Percentiles rank a stretch among this genome's conserved stretches.
Conservation (phyloP, 805 yeast genomes). For the Scheffersomyces amazonensis region DNA sequence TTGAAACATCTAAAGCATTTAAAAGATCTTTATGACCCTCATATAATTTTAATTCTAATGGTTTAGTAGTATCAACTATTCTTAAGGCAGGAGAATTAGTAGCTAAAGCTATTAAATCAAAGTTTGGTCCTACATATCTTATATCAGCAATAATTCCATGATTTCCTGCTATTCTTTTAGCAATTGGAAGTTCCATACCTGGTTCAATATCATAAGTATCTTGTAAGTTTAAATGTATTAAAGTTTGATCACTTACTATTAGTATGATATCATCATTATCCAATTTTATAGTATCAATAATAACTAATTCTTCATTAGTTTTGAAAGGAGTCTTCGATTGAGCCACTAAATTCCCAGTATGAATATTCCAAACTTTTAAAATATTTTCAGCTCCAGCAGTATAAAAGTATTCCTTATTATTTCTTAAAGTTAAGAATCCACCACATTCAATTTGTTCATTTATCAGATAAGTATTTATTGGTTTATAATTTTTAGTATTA, state of each 20-base stretch:
- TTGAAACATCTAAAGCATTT: constrained; percentile 72
- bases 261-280: constrained; percentile 37
- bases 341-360: constrained; percentile 45
- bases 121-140: constrained; percentile 66
- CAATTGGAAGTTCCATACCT: constrained; percentile 32
- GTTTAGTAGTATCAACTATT: constrained; percentile 59
- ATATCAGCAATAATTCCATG: constrained; percentile 95
- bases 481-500: constrained; percentile 50
- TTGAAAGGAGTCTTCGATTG: constrained; percentile 47
- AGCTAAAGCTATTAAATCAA: constrained; percentile 70
- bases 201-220: constrained; percentile 9
- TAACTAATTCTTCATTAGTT: constrained; percentile 70
- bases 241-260: constrained; percentile 82
- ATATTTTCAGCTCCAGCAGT: constrained; percentile 79
- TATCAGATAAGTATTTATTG: constrained; percentile 66
- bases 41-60: constrained; percentile 59
- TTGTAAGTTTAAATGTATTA: constrained; percentile 45
- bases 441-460: constrained; percentile 70
- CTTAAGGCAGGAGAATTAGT: constrained; percentile 91
- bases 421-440: constrained; percentile 44
- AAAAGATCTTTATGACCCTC: constrained; percentile 87
- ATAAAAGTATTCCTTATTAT: constrained; percentile 39
- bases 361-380: constrained; percentile 62
- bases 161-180: constrained; percentile 76
- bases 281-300: constrained; percentile 53